Evolutionary conservation across 495 filamentous ascomycete genomes (phyloP).

Genomic region (Tuber magnatum): DNA sequence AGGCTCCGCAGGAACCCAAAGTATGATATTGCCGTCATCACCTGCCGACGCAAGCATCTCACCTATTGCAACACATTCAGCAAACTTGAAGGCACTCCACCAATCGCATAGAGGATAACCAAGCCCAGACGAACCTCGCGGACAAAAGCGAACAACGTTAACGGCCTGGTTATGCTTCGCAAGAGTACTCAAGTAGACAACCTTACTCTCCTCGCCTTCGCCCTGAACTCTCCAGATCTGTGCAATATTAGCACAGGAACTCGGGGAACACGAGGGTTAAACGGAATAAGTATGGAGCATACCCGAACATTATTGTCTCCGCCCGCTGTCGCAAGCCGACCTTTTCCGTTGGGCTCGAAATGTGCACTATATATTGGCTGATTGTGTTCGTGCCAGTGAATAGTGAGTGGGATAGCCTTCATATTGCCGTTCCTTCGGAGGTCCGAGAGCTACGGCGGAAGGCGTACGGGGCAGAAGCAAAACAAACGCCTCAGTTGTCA

Average conservation of each 20-base stretch:
- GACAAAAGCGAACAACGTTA: slow-evolving; percentile 94
- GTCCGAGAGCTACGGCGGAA: slow-evolving; percentile 20
- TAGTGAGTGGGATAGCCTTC: slow-evolving; percentile 71
- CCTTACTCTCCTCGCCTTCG: slow-evolving; percentile 77
- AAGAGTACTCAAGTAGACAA: slow-evolving; percentile 84
- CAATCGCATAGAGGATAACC: slow-evolving; percentile 20
- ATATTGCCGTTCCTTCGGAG: slow-evolving; percentile 26
- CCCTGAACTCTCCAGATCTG: slow-evolving; percentile 86
- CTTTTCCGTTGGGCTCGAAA: slow-evolving; percentile 90
- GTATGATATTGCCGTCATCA: slow-evolving; percentile 91
- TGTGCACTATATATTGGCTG: slow-evolving; percentile 90
- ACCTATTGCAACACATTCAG: slow-evolving; percentile 50
- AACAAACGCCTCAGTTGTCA: background rate
- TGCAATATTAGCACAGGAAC: slow-evolving; percentile 16
- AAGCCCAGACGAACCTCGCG: slow-evolving; percentile 57
- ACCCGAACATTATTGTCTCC: slow-evolving; percentile 97
- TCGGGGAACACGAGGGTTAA: slow-evolving; percentile 1
- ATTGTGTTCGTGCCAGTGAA: slow-evolving; percentile 95
- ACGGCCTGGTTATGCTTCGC: slow-evolving; percentile 93
- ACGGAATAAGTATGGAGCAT: slow-evolving; percentile 43
- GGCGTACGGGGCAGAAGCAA: slow-evolving; percentile 13
- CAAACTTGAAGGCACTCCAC: slow-evolving; percentile 20
- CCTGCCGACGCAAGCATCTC: slow-evolving; percentile 91
- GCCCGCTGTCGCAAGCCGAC: slow-evolving; percentile 83
- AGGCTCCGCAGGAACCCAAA: slow-evolving; percentile 86